Evolutionary conservation across 768 basidiomycete genomes (phyloP), one percentile per base, ranked within the genome.

Genomic region (Termitomyces sp.): DNA sequence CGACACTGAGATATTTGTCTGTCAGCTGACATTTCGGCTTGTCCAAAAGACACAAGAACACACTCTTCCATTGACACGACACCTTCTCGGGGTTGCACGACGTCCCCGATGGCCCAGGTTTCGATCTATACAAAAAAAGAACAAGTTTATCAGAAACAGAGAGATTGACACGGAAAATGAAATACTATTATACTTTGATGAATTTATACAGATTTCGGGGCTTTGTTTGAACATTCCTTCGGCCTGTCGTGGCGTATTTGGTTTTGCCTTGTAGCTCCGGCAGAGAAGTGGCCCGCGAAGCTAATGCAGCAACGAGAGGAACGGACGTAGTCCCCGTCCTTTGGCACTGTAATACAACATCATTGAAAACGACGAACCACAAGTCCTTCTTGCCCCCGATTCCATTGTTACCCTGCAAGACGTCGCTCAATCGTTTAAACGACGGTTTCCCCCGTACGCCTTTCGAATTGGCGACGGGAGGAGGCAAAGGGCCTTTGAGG

Each of bases 281-380:
- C 55, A 91, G 62, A 7, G 90, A 92, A 65, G 79, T 89, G 11
- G 88, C 81, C 54, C 91, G 75, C 30, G 84, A 83, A 61, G 80
- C 85, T 23, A 84, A 80, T 5, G 80, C 77, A 9, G 87, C 77
- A 9, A 85, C 87, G 58, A 94, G 69, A 2, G 91, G 91, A 48
- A 94, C 67, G 8, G 87, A 89, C 0, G 97, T 99, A 7, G 87
- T 87, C 10, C 97, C 96, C 2, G 87, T 89, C 53, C 91, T 80
- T 64, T 94, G 91, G 68, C 95, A 98, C 46, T 94, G 82, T 38
- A 99, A 72, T 5, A 94, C 87, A 46, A 99, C 96, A 66, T 99
- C 97, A 55, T 94, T 95, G 77, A 99, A 98, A 14, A 87, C 84
- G 1, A 99, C 91, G 54, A 95, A 79, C 97, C 97, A 99, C 44